These are phyloP conservation scores for Coemansia sp. DNA, from an alignment of 192 early-diverging fungal genomes.

Conservation along the genomic window DNA sequence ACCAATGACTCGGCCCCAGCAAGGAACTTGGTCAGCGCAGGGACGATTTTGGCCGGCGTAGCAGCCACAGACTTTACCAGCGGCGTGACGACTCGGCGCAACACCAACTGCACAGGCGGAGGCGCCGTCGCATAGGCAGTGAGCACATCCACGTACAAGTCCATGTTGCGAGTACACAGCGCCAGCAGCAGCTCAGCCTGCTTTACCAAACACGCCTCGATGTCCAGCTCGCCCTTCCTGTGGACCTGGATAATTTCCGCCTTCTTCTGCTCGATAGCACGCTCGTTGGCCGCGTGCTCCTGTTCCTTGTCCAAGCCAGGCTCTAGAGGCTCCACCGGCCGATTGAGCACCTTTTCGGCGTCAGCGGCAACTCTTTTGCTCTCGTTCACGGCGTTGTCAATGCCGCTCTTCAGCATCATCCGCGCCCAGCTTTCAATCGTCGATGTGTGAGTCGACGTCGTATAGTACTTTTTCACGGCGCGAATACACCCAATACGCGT, in stretches of 20 bases:
- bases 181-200: conserved; percentile 47
- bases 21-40: conserved; percentile 36
- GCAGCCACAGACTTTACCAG: conserved; percentile 33
- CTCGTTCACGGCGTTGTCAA: conserved; percentile 6
- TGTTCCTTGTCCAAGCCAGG: background rate
- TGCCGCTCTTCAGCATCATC: conserved; percentile 14
- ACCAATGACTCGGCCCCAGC: conserved; percentile 38
- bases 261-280: conserved; percentile 14
- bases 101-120: conserved; percentile 16
- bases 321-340: background rate
- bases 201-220: conserved; percentile 23
- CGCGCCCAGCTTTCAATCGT: conserved; percentile 35
- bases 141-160: conserved; percentile 30
- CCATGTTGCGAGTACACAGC: conserved; percentile 48
- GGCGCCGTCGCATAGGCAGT: conserved; percentile 18
- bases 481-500: conserved; percentile 50
- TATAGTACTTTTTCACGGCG: conserved; percentile 43
- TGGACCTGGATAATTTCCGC: conserved; percentile 20
- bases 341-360: background rate
- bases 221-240: conserved; percentile 19
- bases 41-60: conserved; percentile 28
- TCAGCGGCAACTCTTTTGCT: background rate
- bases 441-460: conserved; percentile 5
- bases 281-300: background rate
- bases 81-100: conserved; percentile 37